These are phyloP conservation scores for Trichophaea hybrida DNA, from an alignment of 2,329 filamentous ascomycete genomes.

Conservation along the genomic window DNA sequence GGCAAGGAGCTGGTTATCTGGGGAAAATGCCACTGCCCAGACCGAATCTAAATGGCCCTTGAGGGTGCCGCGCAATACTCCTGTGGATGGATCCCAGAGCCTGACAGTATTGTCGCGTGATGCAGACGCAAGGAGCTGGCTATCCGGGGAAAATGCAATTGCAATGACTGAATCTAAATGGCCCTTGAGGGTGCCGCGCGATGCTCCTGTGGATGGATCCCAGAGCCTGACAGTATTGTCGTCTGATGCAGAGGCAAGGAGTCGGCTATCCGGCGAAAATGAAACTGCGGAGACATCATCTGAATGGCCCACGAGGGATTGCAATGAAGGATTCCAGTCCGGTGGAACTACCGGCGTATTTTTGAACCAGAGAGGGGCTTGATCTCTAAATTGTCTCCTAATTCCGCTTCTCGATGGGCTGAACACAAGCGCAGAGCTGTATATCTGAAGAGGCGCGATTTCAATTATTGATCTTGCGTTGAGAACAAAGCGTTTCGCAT, in stretches of 20 bases:
- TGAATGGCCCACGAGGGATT: constrained; percentile 83
- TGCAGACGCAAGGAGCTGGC: constrained; percentile 65
- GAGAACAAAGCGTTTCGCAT: not conserved
- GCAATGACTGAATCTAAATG: constrained; percentile 14
- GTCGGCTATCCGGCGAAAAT: too few relatives aligned
- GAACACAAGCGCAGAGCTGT: not conserved
- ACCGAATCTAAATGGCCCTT: too few relatives aligned
- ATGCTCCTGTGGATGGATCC: constrained; percentile 57
- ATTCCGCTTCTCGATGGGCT: not conserved
- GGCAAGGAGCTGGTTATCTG: too few relatives aligned
- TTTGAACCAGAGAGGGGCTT: not conserved
- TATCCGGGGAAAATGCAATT: constrained; percentile 72
- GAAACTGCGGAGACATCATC: constrained; percentile 39
- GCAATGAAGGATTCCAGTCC: constrained; percentile 45
- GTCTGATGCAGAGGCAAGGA: constrained; percentile 45
- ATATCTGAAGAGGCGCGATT: not conserved
- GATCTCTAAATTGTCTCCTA: not conserved
- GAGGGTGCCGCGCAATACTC: not conserved
- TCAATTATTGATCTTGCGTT: not conserved
- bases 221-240: too few relatives aligned
- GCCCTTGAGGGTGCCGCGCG: constrained; percentile 2
- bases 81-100: constrained; percentile 46
- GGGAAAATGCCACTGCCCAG: too few relatives aligned
- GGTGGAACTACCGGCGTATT: not conserved
- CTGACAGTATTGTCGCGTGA: constrained; percentile 78